Evolutionary conservation across 176 grass and related monocot genomes (phyloP).

Genomic region (Bothriochloa decipiens): DNA sequence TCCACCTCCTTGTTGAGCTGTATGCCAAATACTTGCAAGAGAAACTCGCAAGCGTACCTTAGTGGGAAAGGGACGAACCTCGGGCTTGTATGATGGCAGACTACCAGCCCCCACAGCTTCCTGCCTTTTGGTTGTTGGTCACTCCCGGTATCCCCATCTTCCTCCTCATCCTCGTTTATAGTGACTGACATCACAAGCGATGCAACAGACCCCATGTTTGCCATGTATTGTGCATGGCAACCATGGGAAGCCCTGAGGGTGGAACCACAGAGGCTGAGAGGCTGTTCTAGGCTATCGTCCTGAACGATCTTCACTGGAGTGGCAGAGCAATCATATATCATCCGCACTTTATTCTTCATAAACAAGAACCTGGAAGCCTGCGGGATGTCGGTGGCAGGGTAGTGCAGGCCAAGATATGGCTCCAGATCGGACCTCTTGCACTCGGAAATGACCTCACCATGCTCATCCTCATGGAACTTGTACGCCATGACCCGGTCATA

Average conservation of each 20-base stretch:
- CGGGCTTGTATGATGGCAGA: constrained; percentile 84
- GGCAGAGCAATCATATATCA: constrained; percentile 84
- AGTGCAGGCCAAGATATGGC: constrained; percentile 90
- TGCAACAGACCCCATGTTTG: constrained; percentile 87
- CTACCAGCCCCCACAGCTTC: constrained; percentile 90
- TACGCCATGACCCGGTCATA: constrained; percentile 97
- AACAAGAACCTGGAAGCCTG: constrained; percentile 92
- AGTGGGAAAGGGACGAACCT: constrained; percentile 92
- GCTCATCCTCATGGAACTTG: constrained; percentile 97
- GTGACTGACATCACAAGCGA: constrained; percentile 94
- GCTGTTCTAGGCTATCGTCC: constrained; percentile 64
- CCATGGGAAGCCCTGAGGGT: constrained; percentile 88
- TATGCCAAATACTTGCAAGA: constrained; percentile 90
- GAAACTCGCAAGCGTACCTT: constrained; percentile 94
- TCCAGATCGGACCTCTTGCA: constrained; percentile 86
- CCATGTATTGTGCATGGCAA: constrained; percentile 97
- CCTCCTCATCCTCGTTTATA: constrained; percentile 78
- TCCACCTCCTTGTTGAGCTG: constrained; percentile 96
- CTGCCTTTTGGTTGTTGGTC: constrained; percentile 62
- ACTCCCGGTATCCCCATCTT: constrained; percentile 41
- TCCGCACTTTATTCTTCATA: constrained; percentile 95
- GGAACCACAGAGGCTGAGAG: constrained; percentile 77
- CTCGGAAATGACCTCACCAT: constrained; percentile 92
- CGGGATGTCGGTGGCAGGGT: constrained; percentile 94
- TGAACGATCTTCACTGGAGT: constrained; percentile 74